Evolutionary conservation across 768 basidiomycete genomes (phyloP), one percentile per base, ranked within the genome.

Genomic region (Hortiboletus flavorubellus): DNA sequence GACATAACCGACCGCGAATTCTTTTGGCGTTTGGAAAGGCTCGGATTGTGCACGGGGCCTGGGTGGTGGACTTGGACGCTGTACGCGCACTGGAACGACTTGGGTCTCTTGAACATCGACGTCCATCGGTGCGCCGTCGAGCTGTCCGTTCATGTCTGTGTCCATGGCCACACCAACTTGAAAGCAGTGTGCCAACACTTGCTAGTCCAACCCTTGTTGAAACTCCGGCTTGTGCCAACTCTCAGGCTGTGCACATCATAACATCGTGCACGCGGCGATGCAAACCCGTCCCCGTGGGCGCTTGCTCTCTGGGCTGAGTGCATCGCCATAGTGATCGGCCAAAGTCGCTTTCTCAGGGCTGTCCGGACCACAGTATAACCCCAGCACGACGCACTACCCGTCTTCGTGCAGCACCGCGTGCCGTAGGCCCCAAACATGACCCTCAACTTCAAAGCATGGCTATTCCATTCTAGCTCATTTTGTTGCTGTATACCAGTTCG

Each of bases 1-100:
- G 53, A 96, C 85, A 74, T 89, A 93, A 46, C 93, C 94, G 47
- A 93, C 89, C 9, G 77, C 55, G 55, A 64, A 63, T 16, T 54
- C 50, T 2, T 59, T 57, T 8, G 58, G 59, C 5, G 29, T 41
- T 43, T 65, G 68, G 45, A 69, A 64, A 16, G 74, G 73, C 52
- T 68, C 73, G 9, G 69, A 71, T 34, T 63, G 69, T 21, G 71
- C 67, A 31, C 69, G 69, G 5, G 12, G 53, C 31, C 35, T 46
- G 37, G 54, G 59, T 9, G 16, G n/a, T 59, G 57, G 66, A 43
- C 66, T 64, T 23, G 63, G 60, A 51, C 54, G 60, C 51, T 50
- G 64, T 16, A 42, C 33, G 39, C 30, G 53, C 10, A 40, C 51
- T 30, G 42, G 37, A 26, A 43, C 26, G 29, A 23, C 11, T 45